Base-by-base conservation (phyloP, 2,329 filamentous ascomycete species). In the Blastomyces parvus region DNA sequence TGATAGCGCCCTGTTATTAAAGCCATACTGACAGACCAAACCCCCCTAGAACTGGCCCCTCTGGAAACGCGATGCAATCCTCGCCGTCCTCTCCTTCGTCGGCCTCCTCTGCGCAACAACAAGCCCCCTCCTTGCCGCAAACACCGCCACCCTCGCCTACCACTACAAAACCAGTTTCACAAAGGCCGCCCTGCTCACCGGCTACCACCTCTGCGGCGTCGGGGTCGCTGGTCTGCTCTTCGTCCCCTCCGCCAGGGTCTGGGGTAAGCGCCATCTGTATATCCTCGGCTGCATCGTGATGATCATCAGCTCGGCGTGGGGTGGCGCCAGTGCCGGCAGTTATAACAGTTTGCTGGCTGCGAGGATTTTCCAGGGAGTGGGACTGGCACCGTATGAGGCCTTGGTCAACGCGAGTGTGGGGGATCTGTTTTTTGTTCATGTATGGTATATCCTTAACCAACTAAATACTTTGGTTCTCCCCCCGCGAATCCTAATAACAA, bases 201-300 rank as follows among this genome's bases (percentile, higher is more conserved):
- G 91, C 61, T 96, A 92, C 75, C 92, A 91, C 74, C 82, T 97
- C 25, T 84, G 92, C 36, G 93, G 91, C 25, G 89, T 91, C 2
- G 91, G 90, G 13, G 79, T 91, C 17, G 88, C 88, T 0, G 91
- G 90, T 60, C 85, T 94, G 74, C 81, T 97, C 67, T 92, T 92
- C 75, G 91, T 97, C 2, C 90, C 93, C 0, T 90, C 88, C 0
- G 91, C 90, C 25, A 85, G 92, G 63, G 88, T 97, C 66, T 97
- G 90, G 89, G 93, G 93, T 48, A 97, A 96, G 76, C 84, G 92
- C 50, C 93, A 97, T 78, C 78, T 91, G 19, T 97, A 96, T 74
- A 77, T 97, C 33, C 69, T 95, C 1, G 91, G 91, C 8, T 86
- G 87, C 56, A 67, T 89, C 58, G 81, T 96, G 64, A 82, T 96